A percentile compares a stretch with the other conserved stretches of the same genome.
phyloP scores from a whole-genome alignment of 331 rosid species.

The Malus hybrid region DNA sequence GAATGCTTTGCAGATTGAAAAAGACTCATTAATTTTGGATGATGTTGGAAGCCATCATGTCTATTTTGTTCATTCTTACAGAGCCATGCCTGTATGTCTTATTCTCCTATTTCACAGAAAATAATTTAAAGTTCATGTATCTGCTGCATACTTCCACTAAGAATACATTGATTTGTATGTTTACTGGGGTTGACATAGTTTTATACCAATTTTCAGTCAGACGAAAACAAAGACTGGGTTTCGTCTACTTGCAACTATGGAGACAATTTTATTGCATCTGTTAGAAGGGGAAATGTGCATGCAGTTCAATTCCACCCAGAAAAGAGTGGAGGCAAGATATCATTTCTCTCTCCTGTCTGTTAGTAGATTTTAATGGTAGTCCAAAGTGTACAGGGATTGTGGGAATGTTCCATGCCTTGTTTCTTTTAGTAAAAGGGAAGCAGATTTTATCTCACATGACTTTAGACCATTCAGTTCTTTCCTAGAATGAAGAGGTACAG shows the following conservation, averaged over 20 bases:
- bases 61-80: slow-evolving; percentile 94
- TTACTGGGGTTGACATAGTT: slow-evolving; percentile 2
- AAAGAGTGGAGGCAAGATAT: slow-evolving; percentile 88
- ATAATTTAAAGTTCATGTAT: background rate
- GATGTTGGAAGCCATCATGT: slow-evolving; percentile 76
- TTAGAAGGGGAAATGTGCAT: slow-evolving; percentile 85
- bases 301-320: slow-evolving; percentile 99
- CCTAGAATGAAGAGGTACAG: no score
- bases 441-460: background rate
- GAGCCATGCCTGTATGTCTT: slow-evolving; percentile 71
- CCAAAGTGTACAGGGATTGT: background rate
- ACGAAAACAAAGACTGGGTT: slow-evolving; percentile 77
- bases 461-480: background rate
- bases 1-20: slow-evolving; percentile 71
- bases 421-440: background rate
- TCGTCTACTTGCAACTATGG: slow-evolving; percentile 91
- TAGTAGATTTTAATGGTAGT: background rate
- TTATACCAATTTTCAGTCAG: slow-evolving; percentile 46
- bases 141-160: background rate
- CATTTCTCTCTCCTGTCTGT: slow-evolving; percentile 4
- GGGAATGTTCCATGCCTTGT: background rate
- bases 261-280: slow-evolving; percentile 78
- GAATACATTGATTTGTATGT: slow-evolving; percentile 6
- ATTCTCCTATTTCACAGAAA: background rate
- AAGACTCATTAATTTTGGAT: slow-evolving; percentile 74